phyloP scores from a whole-genome alignment of 768 basidiomycete genomes.

The Agrocybe praecox region DNA sequence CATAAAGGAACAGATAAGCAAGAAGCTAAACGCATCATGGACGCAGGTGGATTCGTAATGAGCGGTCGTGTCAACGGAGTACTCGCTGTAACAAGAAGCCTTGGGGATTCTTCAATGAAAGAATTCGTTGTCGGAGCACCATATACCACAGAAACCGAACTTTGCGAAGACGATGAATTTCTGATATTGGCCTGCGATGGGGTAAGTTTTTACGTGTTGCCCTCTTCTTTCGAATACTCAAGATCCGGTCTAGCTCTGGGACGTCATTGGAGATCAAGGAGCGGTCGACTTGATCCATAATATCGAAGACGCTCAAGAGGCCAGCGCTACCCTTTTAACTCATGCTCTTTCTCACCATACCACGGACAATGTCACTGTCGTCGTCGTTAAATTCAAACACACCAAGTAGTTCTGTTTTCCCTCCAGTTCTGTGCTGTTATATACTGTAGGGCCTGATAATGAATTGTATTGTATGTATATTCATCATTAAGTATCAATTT shows the following conservation, averaged over 20 bases:
- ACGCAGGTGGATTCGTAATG: conserved; percentile 98
- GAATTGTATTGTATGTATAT: not conserved
- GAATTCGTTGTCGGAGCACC: conserved; percentile 98
- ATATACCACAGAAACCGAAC: conserved; percentile 96
- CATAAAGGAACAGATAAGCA: conserved; percentile 98
- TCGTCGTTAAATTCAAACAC: conserved; percentile 84
- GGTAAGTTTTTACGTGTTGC: conserved; percentile 50
- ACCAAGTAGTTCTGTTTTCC: not conserved
- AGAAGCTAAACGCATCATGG: conserved; percentile 96
- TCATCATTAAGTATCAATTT: not conserved
- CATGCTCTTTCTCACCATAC: conserved; percentile 89
- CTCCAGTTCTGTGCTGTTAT: not conserved
- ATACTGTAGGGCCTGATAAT: not conserved
- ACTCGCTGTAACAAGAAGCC: conserved; percentile 90
- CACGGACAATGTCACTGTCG: conserved; percentile 91
- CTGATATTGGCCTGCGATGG: conserved; percentile 97
- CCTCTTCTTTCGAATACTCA: conserved; percentile 10
- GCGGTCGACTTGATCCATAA: conserved; percentile 85
- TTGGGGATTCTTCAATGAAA: conserved; percentile 99
- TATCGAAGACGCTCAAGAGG: conserved; percentile 77
- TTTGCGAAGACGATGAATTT: conserved; percentile 92
- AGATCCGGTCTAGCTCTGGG: conserved; percentile 76
- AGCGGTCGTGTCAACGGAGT: conserved; percentile 98
- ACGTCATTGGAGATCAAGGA: conserved; percentile 88
- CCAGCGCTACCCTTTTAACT: conserved; percentile 73